A percentile compares a stretch with the other conserved stretches of the same genome.
These are phyloP conservation scores for Termitomyces sp. DNA, from an alignment of 768 basidiomycete genomes.

Conservation along the genomic window DNA sequence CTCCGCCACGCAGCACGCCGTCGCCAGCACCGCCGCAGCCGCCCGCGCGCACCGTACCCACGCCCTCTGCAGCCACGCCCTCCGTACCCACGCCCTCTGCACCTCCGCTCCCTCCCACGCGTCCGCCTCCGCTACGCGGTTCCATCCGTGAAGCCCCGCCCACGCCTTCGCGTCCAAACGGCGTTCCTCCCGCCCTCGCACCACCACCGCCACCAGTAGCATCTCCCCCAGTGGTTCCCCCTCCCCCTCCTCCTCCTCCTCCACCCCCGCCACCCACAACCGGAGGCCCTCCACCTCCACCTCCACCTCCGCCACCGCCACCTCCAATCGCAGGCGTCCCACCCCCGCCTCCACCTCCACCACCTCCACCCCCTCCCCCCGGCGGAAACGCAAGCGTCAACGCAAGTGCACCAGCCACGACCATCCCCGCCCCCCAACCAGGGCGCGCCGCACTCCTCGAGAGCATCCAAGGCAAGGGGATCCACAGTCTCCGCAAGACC, in stretches of 20 bases:
- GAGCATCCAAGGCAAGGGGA: conserved; percentile 8
- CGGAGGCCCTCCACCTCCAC: conserved; percentile 23
- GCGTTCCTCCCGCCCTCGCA: conserved; percentile 1
- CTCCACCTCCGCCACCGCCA: conserved; percentile 16
- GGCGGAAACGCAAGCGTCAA: conserved; percentile 11
- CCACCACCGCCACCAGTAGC: conserved; percentile 25
- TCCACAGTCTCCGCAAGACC: conserved; percentile 9
- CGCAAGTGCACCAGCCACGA: conserved; percentile 6
- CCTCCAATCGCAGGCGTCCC: no score
- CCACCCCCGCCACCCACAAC: conserved; percentile 12
- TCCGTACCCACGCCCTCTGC: conserved; percentile 8
- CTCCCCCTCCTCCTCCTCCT: conserved; percentile 24
- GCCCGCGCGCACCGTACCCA: not conserved
- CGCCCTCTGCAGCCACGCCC: conserved; percentile 6
- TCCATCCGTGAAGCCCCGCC: conserved; percentile 8
- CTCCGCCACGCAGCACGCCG: conserved; percentile 13
- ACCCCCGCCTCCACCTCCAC: no score
- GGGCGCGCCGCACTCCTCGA: conserved; percentile 34
- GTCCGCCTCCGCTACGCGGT: conserved; percentile 13
- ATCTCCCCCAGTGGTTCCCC: conserved; percentile 19
- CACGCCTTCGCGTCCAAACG: conserved; percentile 7
- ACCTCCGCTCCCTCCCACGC: conserved; percentile 13
- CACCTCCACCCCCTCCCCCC: conserved; percentile 27
- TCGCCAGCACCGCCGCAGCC: conserved; percentile 7
- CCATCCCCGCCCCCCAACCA: conserved; percentile 46